A percentile compares a stretch with the other conserved stretches of the same genome.
These are phyloP conservation scores for Rusavskia elegans DNA, from an alignment of 495 filamentous ascomycete genomes.

Conservation along the genomic window DNA sequence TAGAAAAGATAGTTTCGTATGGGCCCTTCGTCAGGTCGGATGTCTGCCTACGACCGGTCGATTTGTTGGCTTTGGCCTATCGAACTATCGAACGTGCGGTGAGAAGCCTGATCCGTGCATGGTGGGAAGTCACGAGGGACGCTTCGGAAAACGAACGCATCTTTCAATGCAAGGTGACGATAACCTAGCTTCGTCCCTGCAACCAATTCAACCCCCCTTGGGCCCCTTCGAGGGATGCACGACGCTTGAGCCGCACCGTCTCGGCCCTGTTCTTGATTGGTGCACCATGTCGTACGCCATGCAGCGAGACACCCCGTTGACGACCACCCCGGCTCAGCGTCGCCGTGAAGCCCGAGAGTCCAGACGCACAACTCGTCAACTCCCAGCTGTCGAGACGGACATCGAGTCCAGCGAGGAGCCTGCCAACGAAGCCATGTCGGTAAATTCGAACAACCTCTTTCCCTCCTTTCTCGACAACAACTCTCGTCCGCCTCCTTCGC, in stretches of 20 bases:
- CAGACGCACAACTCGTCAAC: neutral
- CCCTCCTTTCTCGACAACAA: slow-evolving; percentile 14
- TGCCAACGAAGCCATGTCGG: slow-evolving; percentile 3
- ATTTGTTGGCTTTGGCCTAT: no score
- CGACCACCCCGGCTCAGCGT: no score
- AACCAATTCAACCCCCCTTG: neutral
- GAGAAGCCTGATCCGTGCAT: no score
- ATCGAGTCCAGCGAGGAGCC: neutral
- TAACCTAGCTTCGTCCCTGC: neutral
- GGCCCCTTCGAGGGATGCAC: neutral
- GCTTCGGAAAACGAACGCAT: no score
- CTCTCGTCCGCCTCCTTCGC: slow-evolving; percentile 10
- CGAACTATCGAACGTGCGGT: no score
- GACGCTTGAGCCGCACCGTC: neutral
- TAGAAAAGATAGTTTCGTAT: no score
- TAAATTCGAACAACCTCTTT: slow-evolving; percentile 10
- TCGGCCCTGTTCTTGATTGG: neutral
- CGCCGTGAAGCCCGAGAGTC: neutral
- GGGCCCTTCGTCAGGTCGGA: no score
- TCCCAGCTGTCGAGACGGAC: neutral
- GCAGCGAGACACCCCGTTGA: neutral
- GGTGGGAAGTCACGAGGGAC: no score
- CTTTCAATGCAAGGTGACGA: no score
- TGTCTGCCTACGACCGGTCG: no score
- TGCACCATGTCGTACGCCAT: neutral